A percentile compares a stretch with the other conserved stretches of the same genome.
Evolutionary conservation across 2,329 filamentous ascomycete species (phyloP).

Genomic region (Taxawa tesnikishii): DNA sequence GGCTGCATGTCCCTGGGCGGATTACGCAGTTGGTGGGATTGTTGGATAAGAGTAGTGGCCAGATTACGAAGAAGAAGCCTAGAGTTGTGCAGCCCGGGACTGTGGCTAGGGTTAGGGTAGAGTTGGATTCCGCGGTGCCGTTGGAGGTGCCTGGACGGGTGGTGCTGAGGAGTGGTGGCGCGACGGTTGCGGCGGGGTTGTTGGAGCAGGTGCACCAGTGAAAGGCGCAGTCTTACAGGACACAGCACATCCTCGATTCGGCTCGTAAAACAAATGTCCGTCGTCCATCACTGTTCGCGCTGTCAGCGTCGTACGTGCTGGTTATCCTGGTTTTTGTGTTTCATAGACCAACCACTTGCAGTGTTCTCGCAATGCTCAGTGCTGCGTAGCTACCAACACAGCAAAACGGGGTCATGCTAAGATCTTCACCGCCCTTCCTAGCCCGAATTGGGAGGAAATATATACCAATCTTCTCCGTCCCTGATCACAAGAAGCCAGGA

Average conservation of each 20-base stretch:
- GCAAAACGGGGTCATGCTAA: too few species aligned
- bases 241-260: neutral
- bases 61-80: conserved; percentile 69
- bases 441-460: too few species aligned
- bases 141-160: conserved; percentile 70
- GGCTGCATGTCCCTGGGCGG: conserved; percentile 64
- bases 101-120: conserved; percentile 66
- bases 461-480: conserved; percentile 75
- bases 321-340: too few species aligned
- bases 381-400: too few species aligned
- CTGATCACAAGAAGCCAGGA: conserved; percentile 11
- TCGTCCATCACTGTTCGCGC: too few species aligned
- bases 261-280: too few species aligned
- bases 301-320: too few species aligned
- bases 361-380: too few species aligned
- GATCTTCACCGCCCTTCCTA: too few species aligned
- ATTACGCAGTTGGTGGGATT: conserved; percentile 60
- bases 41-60: conserved; percentile 67
- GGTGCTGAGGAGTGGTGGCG: conserved; percentile 66
- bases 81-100: conserved; percentile 69
- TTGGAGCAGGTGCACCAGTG: conserved; percentile 41
- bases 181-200: conserved; percentile 78
- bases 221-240: neutral
- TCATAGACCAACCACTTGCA: too few species aligned
- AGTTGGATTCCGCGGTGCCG: conserved; percentile 56